A percentile compares a stretch with the other conserved stretches of the same genome.
phyloP scores from a whole-genome alignment of 495 filamentous ascomycete species.

The Hypoxylon cercidicola region DNA sequence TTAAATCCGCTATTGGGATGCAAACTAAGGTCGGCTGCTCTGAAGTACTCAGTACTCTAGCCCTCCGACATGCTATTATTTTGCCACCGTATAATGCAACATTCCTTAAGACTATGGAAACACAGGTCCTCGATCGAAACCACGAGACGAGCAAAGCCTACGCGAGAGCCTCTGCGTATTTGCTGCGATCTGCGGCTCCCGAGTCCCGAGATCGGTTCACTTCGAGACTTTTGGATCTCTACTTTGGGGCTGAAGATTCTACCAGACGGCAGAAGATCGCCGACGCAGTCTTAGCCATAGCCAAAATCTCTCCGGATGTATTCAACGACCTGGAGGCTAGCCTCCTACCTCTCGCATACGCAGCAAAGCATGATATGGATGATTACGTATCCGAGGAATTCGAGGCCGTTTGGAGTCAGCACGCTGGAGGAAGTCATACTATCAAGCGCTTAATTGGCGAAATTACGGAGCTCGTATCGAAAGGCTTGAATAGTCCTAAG shows the following conservation, averaged over 20 bases:
- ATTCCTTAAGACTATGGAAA: constrained; percentile 80
- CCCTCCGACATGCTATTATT: constrained; percentile 76
- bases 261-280: constrained; percentile 75
- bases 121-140: constrained; percentile 86
- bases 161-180: constrained; percentile 84
- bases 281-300: constrained; percentile 79
- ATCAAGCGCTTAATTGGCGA: constrained; percentile 86
- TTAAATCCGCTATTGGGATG: constrained; percentile 87
- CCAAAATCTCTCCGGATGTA: constrained; percentile 88
- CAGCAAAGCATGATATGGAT: constrained; percentile 85
- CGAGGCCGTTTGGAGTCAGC: constrained; percentile 86
- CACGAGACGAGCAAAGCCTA: constrained; percentile 89
- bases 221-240: constrained; percentile 73
- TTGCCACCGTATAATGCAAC: constrained; percentile 80
- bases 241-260: constrained; percentile 82
- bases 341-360: constrained; percentile 86
- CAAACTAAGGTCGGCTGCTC: constrained; percentile 92
- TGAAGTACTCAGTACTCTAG: constrained; percentile 86
- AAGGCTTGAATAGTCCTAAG: constrained; percentile 76
- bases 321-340: constrained; percentile 79
- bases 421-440: constrained; percentile 83
- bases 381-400: constrained; percentile 79
- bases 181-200: constrained; percentile 78
- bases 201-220: constrained; percentile 74
- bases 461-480: constrained; percentile 73